Evolutionary conservation across 345 rosid genomes (phyloP), one percentile per base, ranked within the genome.

Genomic region (Lumnitzera littorea): DNA sequence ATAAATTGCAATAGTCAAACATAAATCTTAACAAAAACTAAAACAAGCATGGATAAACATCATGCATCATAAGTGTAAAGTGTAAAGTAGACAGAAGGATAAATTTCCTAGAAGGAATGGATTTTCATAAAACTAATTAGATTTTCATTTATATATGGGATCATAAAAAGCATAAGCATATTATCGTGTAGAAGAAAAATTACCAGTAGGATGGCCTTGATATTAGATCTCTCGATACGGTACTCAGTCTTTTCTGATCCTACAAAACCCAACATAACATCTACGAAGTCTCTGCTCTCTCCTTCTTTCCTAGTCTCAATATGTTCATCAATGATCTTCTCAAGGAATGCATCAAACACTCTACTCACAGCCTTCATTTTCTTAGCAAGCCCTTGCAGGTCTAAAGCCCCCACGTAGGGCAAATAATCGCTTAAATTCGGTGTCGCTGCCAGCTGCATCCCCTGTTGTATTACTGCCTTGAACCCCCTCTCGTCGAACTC

Each of bases 281-380:
- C 69, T 23, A 76, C 74, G 7, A 76, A 76, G 60, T 76, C 80
- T 13, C 72, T 65, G 52, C 48, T 58, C 46, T 55, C 50, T 8
- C 50, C 61, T 6, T 67, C 70, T 15, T 53, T 25, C 55, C 14
- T 52, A 5, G 48, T 24, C 11, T 64, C 50, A 53, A 76, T 16
- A 57, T 74, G 84, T 15, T 76, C 81, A 2, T 76, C 66, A 11
- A 80, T 65, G 11, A 76, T 63, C 62, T 63, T 76, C 71, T 76
- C 84, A 3, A 80, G 25, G 48, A 80, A 80, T 0, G 25, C 63
- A 43, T 80, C 79, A 24, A 74, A 76, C 27, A n/a, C n/a, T n/a
- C n/a, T n/a, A n/a, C n/a, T n/a, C n/a, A n/a, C n/a, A n/a, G n/a
- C n/a, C n/a, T n/a, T 76, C 75, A 74, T 55, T 13, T 56, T 60